Conservation (phyloP, 805 yeast species). For the Yamadazyma tumulicola region DNA sequence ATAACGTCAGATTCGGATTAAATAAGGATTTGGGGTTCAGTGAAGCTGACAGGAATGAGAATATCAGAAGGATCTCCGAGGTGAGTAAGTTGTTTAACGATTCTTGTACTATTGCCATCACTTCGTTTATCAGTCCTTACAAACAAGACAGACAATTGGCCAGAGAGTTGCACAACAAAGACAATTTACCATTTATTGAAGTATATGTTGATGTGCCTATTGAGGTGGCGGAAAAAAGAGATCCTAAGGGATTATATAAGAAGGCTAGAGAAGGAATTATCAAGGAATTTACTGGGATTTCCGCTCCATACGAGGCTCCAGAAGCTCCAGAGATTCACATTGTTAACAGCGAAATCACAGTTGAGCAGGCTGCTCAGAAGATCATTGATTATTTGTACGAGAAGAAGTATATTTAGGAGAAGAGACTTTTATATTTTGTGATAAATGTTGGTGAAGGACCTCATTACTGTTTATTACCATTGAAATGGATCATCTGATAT, state of each 20-base stretch:
- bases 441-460: no score
- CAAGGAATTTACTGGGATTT: constrained; percentile 91
- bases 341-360: constrained; percentile 56
- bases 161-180: constrained; percentile 74
- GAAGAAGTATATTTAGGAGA: constrained; percentile 36
- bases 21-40: constrained; percentile 93
- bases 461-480: no score
- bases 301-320: constrained; percentile 96
- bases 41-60: constrained; percentile 89
- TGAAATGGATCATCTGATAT: no score
- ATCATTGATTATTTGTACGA: constrained; percentile 65
- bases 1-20: constrained; percentile 89
- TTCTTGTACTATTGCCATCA: constrained; percentile 80
- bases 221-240: constrained; percentile 93
- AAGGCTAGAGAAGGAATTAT: constrained; percentile 95
- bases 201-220: constrained; percentile 91
- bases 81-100: constrained; percentile 93
- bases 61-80: constrained; percentile 91
- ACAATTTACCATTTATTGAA: constrained; percentile 80
- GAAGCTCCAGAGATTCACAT: constrained; percentile 78
- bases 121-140: constrained; percentile 93
- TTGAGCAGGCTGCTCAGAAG: constrained; percentile 77
- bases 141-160: constrained; percentile 80
- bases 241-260: constrained; percentile 94
- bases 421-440: background rate